phyloP scores from a whole-genome alignment of 257 asterid genomes.

The Linaria vulgaris region DNA sequence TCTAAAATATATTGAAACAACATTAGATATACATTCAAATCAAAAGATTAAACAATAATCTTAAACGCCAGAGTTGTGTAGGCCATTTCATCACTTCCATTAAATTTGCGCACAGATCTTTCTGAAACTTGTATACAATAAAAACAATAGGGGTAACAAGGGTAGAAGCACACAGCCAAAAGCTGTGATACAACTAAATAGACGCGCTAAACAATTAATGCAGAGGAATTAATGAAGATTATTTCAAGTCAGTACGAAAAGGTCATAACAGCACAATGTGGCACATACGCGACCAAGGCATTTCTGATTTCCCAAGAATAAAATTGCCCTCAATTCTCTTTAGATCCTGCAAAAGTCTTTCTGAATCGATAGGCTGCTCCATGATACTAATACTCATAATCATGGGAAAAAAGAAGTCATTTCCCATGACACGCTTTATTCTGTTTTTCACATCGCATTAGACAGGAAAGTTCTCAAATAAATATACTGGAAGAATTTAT shows the following conservation, averaged over 20 bases:
- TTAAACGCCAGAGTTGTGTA: slow-evolving; percentile 9
- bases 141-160: background rate
- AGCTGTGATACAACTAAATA: background rate
- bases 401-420: no score
- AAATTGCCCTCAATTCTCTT: no score
- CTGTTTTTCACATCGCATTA: no score
- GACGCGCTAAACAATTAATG: background rate
- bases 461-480: no score
- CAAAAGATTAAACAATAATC: slow-evolving; percentile 12
- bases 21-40: slow-evolving; percentile 30
- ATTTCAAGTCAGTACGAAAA: slow-evolving; percentile 1
- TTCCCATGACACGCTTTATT: no score
- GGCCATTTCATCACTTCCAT: background rate
- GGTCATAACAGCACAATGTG: background rate
- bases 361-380: no score
- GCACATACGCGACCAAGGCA: background rate
- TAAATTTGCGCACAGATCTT: background rate
- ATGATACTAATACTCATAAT: no score
- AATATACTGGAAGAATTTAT: no score
- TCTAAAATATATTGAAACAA: slow-evolving; percentile 43
- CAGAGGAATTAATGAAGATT: background rate
- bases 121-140: background rate
- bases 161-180: background rate
- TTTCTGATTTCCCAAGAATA: background rate
- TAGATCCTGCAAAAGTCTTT: no score